These are phyloP conservation scores for Magnaporthiopsis poae DNA, from an alignment of 2,329 filamentous ascomycete genomes.

Conservation along the genomic window DNA sequence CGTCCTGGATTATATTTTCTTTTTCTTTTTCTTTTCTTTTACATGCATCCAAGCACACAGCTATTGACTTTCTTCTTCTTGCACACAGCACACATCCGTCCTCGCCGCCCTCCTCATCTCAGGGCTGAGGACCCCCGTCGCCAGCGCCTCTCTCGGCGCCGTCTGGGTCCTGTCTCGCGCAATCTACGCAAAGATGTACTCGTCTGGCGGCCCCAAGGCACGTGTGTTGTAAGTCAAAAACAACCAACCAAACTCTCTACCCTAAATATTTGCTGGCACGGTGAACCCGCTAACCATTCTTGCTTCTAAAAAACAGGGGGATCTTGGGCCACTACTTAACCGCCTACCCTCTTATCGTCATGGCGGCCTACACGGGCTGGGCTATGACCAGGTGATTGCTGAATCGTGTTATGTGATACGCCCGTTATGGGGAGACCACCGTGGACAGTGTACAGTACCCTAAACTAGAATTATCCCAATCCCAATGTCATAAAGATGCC, in stretches of 20 bases:
- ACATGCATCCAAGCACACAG: no score
- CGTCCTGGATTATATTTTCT: no score
- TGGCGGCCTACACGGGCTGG: conserved; percentile 3
- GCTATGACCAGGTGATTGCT: not conserved
- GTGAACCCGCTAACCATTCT: not conserved
- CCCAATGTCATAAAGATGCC: not conserved
- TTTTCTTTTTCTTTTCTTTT: no score
- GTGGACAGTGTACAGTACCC: not conserved
- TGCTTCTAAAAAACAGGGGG: not conserved
- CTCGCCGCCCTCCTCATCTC: conserved; percentile 44
- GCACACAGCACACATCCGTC: conserved; percentile 28
- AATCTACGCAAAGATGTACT: conserved; percentile 48
- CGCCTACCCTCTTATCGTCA: not conserved
- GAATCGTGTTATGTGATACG: not conserved
- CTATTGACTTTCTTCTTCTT: no score
- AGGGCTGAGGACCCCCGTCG: conserved; percentile 44
- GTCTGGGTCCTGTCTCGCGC: conserved; percentile 43
- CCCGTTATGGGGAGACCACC: not conserved
- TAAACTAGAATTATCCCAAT: not conserved
- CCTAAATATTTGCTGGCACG: not conserved
- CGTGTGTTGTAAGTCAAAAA: conserved; percentile 26
- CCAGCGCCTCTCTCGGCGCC: conserved; percentile 38
- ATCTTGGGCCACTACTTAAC: not conserved
- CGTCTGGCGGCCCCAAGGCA: conserved; percentile 34
- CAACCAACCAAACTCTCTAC: no score